Evolutionary conservation across 2,329 filamentous ascomycete species (phyloP), one percentile per base, ranked within the genome.

Genomic region (Fusarium sp.): DNA sequence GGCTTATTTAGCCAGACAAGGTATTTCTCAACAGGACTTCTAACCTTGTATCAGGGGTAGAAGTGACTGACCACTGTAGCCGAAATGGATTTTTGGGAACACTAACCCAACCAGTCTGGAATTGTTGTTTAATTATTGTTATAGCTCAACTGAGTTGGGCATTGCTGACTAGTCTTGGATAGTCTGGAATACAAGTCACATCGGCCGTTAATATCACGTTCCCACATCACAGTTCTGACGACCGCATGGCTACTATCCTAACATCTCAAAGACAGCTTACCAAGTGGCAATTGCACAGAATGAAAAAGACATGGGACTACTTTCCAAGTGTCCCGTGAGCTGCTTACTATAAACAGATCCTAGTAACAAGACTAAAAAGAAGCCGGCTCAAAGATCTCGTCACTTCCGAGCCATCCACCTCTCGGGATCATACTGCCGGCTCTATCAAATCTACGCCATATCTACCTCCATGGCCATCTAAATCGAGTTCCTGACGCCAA

Each of bases 381-480:
- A 54, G 31, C 27, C 39, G 39, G 47, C 41, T 9, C 17, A 44
- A 29, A n/a, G 32, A 19, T 17, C 41, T 29, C n/a, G 43, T 25
- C 14, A 21, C 29, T 60, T 15, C 43, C 43, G 29, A 23, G 2
- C 19, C 32, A 37, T 44, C 32, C 37, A 25, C 25, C 19, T 33
- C 19, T 17, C 36, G 39, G 14, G 14, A 10, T 27, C 19, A 3
- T 23, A 14, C 14, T 29, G 35, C 49, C 25, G 27, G 17, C 23
- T 11, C 10, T 43, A 56, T 21, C 9, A 39, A 32, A 13, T 36
- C 48, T 63, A 63, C 60, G 60, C 60, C 60, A 17, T 64, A 56
- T 25, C 36, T 38, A 38, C 46, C 19, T 29, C 17, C 29, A 14
- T 11, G 17, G 11, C 33, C 21, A 39, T 31, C n/a, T 25, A 10